Evolutionary conservation across 2,329 filamentous ascomycete species (phyloP), one percentile per base, ranked within the genome.

Genomic region (Paraphaeosphaeria minitans): DNA sequence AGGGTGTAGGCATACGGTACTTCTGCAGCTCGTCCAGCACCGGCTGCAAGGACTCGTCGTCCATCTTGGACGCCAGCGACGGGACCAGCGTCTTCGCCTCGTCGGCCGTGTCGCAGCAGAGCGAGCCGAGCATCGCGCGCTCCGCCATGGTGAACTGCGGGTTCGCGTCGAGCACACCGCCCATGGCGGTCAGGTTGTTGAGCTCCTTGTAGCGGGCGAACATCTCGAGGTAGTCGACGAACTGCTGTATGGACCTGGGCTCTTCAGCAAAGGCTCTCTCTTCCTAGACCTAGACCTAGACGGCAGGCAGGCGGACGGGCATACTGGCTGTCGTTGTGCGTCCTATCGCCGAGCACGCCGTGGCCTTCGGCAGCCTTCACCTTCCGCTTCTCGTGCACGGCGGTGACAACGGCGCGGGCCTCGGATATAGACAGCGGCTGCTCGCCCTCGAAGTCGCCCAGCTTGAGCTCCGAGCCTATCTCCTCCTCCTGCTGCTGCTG

Each of bases 41-140:
- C 63, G 93, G 89, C 77, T 96, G 89, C 64, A 99, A 80, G 67
- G 96, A 92, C 37, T 92, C 90, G 75, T 98, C 94, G 61, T 85
- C 85, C 72, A 98, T 96, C 81, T 99, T 99, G 77, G 93, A 89
- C 68, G 88, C 85, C 52, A 99, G 77, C 66, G 85, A 97, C 1
- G 95, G 96, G 63, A 99, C 96, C 58, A 99, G 84, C 9, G 92
- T 97, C 81, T 97, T 97, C 60, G 95, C 95, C 80, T 99, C 96
- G 74, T 99, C 95, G 58, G 92, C 90, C 46, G 88, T 90, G 70
- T 96, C 93, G 75, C 93, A 97, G 78, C 93, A 97, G 41, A 99
- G 83, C 33, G 92, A 96, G 73, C 93, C 94, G 63, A 98, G 83
- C 80, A 97, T 92, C 46, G 92, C 93, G 70, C 92, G 87, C 84